Conservation (phyloP, 1,139 yeast species). For the Geotrichum reessii region DNA sequence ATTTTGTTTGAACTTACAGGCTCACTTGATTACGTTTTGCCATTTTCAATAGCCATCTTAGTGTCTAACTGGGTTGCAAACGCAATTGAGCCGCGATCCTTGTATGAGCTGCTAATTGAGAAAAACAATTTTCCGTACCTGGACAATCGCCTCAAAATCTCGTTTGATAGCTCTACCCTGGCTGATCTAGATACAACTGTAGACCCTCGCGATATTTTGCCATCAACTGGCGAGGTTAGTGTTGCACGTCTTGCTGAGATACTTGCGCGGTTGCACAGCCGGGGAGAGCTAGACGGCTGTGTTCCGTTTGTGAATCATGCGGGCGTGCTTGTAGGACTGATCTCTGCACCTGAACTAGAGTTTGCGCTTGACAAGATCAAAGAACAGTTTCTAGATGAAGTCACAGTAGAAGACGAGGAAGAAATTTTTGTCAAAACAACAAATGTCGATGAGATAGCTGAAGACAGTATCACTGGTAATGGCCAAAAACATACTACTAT, state of each 20-base stretch:
- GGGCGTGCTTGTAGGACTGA: constrained; percentile 43
- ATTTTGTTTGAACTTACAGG: constrained; percentile 58
- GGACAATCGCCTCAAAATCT: constrained; percentile 38
- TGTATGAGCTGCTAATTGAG: constrained; percentile 48
- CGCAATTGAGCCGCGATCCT: constrained; percentile 47
- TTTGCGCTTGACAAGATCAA: constrained; percentile 45
- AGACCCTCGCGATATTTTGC: constrained; percentile 21
- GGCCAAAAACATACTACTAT: constrained; percentile 19
- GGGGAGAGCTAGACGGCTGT: constrained; percentile 51
- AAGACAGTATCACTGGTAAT: not conserved
- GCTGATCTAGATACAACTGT: constrained; percentile 41
- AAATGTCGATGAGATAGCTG: not conserved
- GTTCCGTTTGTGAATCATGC: constrained; percentile 40
- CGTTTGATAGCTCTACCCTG: constrained; percentile 39
- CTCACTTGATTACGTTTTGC: constrained; percentile 54
- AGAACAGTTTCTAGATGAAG: constrained; percentile 23
- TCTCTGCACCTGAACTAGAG: constrained; percentile 52
- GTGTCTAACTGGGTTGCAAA: constrained; percentile 57
- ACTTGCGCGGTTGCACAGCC: constrained; percentile 39
- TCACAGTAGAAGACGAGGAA: constrained; percentile 16
- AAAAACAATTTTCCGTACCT: constrained; percentile 54
- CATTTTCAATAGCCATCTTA: constrained; percentile 53
- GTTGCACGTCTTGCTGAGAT: constrained; percentile 40
- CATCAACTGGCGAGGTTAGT: constrained; percentile 33
- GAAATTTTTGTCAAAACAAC: not conserved